A percentile compares a stretch with the other conserved stretches of the same genome.
Evolutionary conservation across 2,329 filamentous ascomycete species (phyloP).

Genomic region (Clonostachys sp.): DNA sequence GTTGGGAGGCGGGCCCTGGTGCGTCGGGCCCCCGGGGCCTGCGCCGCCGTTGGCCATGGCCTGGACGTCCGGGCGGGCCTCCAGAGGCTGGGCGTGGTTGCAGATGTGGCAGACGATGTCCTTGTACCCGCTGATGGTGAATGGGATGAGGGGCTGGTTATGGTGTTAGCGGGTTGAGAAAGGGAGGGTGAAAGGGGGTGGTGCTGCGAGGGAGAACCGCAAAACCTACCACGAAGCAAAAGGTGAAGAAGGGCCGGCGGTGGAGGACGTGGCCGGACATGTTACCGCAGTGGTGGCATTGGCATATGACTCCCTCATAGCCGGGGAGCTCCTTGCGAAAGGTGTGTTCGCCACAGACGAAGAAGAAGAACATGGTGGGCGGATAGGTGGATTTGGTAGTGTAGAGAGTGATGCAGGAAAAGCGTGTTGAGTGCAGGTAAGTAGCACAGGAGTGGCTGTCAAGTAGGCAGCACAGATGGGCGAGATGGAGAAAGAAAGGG

Average conservation of each 20-base stretch:
- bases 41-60: slow-evolving; percentile 41
- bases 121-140: slow-evolving; percentile 61
- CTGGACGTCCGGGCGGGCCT: slow-evolving; percentile 51
- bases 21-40: slow-evolving; percentile 10
- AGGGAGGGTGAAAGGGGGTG: neutral
- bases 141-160: slow-evolving; percentile 62
- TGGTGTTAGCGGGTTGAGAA: slow-evolving; percentile 1
- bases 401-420: neutral
- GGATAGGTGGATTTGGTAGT: neutral
- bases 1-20: slow-evolving; percentile 15
- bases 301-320: slow-evolving; percentile 57
- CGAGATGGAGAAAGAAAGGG: neutral
- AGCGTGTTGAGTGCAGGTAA: neutral
- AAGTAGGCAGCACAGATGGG: neutral
- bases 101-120: slow-evolving; percentile 73
- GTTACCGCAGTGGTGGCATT: slow-evolving; percentile 65
- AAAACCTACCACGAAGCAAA: slow-evolving; percentile 64
- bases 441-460: neutral
- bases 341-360: slow-evolving; percentile 57
- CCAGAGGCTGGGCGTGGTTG: slow-evolving; percentile 67
- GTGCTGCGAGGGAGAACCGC: neutral
- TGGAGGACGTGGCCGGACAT: slow-evolving; percentile 57
- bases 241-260: slow-evolving; percentile 70
- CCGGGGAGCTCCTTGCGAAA: slow-evolving; percentile 56
- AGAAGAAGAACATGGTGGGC: slow-evolving; percentile 53